Base-by-base conservation (phyloP, 1,139 yeast species). In the Scheffersomyces lignicola region DNA sequence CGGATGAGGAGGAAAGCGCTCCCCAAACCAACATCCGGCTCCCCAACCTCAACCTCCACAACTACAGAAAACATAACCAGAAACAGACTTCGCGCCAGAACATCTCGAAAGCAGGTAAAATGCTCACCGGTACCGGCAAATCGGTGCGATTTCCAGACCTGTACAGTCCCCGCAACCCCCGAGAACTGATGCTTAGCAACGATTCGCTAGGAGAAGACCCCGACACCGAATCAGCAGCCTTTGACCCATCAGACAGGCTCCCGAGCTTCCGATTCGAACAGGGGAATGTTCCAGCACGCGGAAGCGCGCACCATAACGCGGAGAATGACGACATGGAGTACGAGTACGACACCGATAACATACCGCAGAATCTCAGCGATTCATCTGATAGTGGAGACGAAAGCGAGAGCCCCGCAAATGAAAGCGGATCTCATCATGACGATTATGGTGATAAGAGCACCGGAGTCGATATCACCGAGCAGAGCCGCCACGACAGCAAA, bases 41-140 rank as follows among this genome's bases (percentile, higher is more conserved):
- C 31, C 69, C 69, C 7, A 49, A 52, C 16, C 49, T 63, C 20
- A 51, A 58, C 35, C 41, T 61, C 22, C 48, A 36, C 17, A 45
- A 52, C 46, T 52, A 41, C 44, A 31, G 56, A 33, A 51, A 49
- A 37, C 54, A 58, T 32, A 54, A 58, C 18, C 48, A 50, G 26
- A 51, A 44, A 31, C 48, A 39, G 27, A 37, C 52, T 15, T 43
- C 57, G 16, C 49, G 45, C 18, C 39, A 54, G 11, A 54, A 54
- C 37, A 40, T 65, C 13, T 62, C 58, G 14, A 63, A 64, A 40
- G 69, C 69, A 2, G 65, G 65, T 3, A 58, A 58, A 36, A 62
- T 54, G 35, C 42, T 60, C 27, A 44, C 48, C 26, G 52, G 50
- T 35, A 38, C 51, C 20, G 38, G 41, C 32, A 54, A 55, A 34